Base-by-base conservation (phyloP, 192 early-diverging fungal genomes). In the Linnemannia hyalina region DNA sequence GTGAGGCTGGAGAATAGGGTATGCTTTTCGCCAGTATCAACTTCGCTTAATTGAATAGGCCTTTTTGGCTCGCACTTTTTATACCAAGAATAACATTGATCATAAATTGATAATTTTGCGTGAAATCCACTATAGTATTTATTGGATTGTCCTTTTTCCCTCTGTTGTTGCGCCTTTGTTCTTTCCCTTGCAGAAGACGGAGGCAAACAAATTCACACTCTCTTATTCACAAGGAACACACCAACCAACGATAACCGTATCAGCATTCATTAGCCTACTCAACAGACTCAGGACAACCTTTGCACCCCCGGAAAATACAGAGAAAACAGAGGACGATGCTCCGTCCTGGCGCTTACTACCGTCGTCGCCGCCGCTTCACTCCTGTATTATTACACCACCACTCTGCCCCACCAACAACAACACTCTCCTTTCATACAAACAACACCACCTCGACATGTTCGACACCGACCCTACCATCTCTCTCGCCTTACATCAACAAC, bases 171-270 rank as follows among this genome's bases (percentile, higher is more conserved):
- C 11, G n/a, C 29, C 60, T 65, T 32, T 60, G 54, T 23, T 23
- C 15, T 16, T 65, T 65, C 60, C 60, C 60, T 65, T 65, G 29
- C 60, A 65, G 60, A 65, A 65, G 60, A 65, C 60, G 60, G 60
- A 65, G 60, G 60, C 60, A 65, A 4, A 65, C 49, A 52, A 52
- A 52, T 52, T 65, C 60, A 60, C 9, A 60, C 55, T 20, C 55
- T 10, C 55, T 7, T 6, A 63, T 26, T 32, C 60, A 65, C 60
- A 65, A 57, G n/a, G 55, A 26, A 65, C 60, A 65, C 8, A 32
- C 26, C n/a, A 26, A 26, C 60, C 60, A 65, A 65, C 60, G 29
- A 32, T 23, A 32, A 52, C 16, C 18, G 49, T 65, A 32, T 13
- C 32, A 32, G 11, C 29, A 65, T 52, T 46, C 13, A 1, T 15